phyloP scores from a whole-genome alignment of 495 filamentous ascomycete genomes.

The Coniosporium apollinis region DNA sequence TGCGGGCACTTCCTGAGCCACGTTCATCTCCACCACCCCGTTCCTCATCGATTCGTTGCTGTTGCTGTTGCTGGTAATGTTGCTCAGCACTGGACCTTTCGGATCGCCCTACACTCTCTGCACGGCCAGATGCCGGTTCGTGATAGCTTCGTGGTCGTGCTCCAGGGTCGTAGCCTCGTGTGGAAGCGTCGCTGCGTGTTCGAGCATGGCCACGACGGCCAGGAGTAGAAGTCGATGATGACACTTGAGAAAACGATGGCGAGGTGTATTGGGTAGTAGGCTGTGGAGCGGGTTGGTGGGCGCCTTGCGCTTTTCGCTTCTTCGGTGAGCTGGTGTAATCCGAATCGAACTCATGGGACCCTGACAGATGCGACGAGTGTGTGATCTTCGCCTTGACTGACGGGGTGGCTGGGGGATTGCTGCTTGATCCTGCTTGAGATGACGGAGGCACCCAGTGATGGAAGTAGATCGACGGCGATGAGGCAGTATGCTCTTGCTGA shows the following conservation, averaged over 20 bases:
- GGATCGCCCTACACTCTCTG: too few species aligned
- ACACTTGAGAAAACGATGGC: constrained; percentile 34
- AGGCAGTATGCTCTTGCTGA: constrained; percentile 37
- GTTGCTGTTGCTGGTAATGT: constrained; percentile 2
- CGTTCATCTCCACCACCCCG: too few species aligned
- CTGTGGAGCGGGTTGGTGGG: constrained; percentile 39
- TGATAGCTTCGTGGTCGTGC: constrained; percentile 2
- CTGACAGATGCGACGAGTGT: constrained; percentile 33
- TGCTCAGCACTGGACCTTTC: background rate
- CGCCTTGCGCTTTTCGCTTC: constrained; percentile 54
- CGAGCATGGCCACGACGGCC: constrained; percentile 49
- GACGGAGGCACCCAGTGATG: constrained; percentile 81
- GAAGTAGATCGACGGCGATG: constrained; percentile 64
- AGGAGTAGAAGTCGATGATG: constrained; percentile 37
- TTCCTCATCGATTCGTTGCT: too few species aligned
- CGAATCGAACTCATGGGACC: constrained; percentile 30
- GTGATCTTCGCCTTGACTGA: constrained; percentile 48
- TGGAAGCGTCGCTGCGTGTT: constrained; percentile 49
- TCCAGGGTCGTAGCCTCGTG: constrained; percentile 13
- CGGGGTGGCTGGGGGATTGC: constrained; percentile 45
- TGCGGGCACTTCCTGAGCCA: too few species aligned
- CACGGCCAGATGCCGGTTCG: background rate
- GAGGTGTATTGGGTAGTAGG: constrained; percentile 30
- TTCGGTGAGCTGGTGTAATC: constrained; percentile 47
- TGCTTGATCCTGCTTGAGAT: constrained; percentile 35